These are phyloP conservation scores for Drechslerella stenobrocha DNA, from an alignment of 2,329 filamentous ascomycete species.

Conservation along the genomic window DNA sequence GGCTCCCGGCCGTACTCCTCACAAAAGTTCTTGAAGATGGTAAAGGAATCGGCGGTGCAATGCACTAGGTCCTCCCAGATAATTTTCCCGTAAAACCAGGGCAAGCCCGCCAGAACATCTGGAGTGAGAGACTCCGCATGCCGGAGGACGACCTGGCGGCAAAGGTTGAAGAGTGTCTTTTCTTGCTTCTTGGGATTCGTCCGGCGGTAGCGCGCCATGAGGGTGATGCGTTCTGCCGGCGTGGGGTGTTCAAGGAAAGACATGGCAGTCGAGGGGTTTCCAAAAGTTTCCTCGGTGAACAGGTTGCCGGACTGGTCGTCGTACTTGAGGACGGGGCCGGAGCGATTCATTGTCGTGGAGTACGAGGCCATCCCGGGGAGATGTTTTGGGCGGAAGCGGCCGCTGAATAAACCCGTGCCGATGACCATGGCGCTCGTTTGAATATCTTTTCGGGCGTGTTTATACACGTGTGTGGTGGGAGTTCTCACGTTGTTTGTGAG, in stretches of 20 bases:
- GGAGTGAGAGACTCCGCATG: conserved; percentile 42
- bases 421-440: conserved; percentile 19
- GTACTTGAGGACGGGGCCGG: conserved; percentile 35
- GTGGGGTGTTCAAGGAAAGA: conserved; percentile 27
- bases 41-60: conserved; percentile 31
- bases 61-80: conserved; percentile 42
- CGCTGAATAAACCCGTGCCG: conserved; percentile 19
- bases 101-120: conserved; percentile 22
- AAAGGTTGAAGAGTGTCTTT: conserved; percentile 33
- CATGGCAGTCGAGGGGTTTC: conserved; percentile 7
- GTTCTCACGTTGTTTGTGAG: no score
- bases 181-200: conserved; percentile 34
- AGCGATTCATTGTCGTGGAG: conserved; percentile 31
- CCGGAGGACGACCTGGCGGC: conserved; percentile 25
- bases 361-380: conserved; percentile 39
- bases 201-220: conserved; percentile 30
- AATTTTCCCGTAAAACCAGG: conserved; percentile 37
- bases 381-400: conserved; percentile 40
- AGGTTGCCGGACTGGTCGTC: conserved; percentile 40
- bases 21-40: conserved; percentile 43
- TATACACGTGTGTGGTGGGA: background rate
- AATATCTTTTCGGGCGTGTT: background rate
- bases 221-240: conserved; percentile 4
- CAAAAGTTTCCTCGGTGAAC: conserved; percentile 34
- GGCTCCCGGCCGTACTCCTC: conserved; percentile 40